A percentile compares a stretch with the other conserved stretches of the same genome.
Evolutionary conservation across 768 basidiomycete species (phyloP).

Genomic region (Mycena pura): DNA sequence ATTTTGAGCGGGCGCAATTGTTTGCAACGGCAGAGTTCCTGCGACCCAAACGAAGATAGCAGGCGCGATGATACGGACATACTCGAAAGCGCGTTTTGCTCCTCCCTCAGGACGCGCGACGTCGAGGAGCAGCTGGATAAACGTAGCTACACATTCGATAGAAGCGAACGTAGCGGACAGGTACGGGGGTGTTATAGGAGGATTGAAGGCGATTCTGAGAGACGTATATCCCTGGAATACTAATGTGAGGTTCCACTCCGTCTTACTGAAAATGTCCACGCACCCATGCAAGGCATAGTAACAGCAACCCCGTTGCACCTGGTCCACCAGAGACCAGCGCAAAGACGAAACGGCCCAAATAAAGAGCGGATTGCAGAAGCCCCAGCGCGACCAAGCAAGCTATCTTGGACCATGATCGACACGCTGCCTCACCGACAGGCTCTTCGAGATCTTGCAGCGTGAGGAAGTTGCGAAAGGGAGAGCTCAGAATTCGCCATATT

Average conservation of each 20-base stretch:
- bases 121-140: slow-evolving; percentile 45
- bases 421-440: slow-evolving; percentile 37
- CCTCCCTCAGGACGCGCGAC: slow-evolving; percentile 28
- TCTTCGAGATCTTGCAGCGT: slow-evolving; percentile 57
- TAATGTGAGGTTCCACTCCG: slow-evolving; percentile 12
- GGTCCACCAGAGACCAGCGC: slow-evolving; percentile 35
- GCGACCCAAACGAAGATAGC: slow-evolving; percentile 53
- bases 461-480: slow-evolving; percentile 62
- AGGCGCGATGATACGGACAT: slow-evolving; percentile 43
- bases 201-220: slow-evolving; percentile 44
- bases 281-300: slow-evolving; percentile 59
- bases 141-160: slow-evolving; percentile 41
- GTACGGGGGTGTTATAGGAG: slow-evolving; percentile 61
- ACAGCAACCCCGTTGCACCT: slow-evolving; percentile 34
- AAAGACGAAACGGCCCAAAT: slow-evolving; percentile 51
- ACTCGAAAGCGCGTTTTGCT: slow-evolving; percentile 29
- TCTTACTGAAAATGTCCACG: slow-evolving; percentile 32
- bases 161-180: slow-evolving; percentile 51
- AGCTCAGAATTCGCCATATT: slow-evolving; percentile 31
- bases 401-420: slow-evolving; percentile 36
- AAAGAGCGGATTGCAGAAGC: slow-evolving; percentile 45
- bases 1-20: slow-evolving; percentile 49
- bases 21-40: slow-evolving; percentile 63
- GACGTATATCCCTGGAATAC: slow-evolving; percentile 50
- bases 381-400: slow-evolving; percentile 46